Conservation (phyloP, 169 alveolate genomes). For the Plasmodium reichenowi region DNA sequence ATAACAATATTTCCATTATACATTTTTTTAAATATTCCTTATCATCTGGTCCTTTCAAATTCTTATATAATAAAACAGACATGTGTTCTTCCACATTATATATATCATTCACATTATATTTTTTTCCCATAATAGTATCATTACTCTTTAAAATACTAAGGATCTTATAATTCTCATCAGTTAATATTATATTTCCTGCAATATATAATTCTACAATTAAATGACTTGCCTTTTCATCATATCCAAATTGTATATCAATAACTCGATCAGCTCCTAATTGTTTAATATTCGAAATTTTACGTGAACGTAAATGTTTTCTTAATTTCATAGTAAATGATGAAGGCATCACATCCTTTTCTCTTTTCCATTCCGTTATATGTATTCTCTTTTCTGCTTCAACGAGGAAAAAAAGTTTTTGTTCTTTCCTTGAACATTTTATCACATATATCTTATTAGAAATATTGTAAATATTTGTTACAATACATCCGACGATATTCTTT, state of each 20-base stretch:
- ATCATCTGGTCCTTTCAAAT: conserved; percentile 26
- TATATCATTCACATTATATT: conserved; percentile 33
- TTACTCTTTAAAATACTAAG: conserved; percentile 82
- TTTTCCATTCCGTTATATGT: conserved; percentile 84
- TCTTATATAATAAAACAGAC: conserved; percentile 34
- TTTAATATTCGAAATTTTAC: conserved; percentile 79
- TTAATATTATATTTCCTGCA: conserved; percentile 93
- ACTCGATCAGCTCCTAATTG: conserved; percentile 95
- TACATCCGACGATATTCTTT: conserved; percentile 74
- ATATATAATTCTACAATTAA: conserved; percentile 94
- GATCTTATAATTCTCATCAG: conserved; percentile 92
- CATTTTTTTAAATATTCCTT: conserved; percentile 60
- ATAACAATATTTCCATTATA: conserved; percentile 41
- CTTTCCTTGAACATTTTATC: conserved; percentile 84
- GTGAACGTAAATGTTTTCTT: conserved; percentile 83
- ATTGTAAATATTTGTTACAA: conserved; percentile 84
- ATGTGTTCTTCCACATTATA: conserved; percentile 62
- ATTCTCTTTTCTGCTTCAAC: conserved; percentile 85
- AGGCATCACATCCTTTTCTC: conserved; percentile 83
- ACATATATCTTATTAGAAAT: conserved; percentile 82
- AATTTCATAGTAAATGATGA: conserved; percentile 85
- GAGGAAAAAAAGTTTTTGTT: conserved; percentile 81
- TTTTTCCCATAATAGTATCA: conserved; percentile 23
- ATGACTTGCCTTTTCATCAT: conserved; percentile 93
- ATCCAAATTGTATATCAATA: conserved; percentile 92